Evolutionary conservation across 768 basidiomycete genomes (phyloP).

Genomic region (Boletus sp.): DNA sequence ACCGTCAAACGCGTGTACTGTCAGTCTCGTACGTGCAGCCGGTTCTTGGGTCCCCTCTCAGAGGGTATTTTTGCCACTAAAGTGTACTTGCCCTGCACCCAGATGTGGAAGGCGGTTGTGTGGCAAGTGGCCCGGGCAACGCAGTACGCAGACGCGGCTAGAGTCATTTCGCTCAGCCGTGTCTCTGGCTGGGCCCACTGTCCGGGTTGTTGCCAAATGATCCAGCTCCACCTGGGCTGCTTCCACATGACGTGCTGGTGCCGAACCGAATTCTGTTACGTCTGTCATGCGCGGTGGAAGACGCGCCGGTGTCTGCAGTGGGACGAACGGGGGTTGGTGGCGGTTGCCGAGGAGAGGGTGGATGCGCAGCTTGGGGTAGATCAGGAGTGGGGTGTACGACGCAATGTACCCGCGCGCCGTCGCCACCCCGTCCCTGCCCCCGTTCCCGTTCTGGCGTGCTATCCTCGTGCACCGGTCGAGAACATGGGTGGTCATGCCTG

Average conservation of each 20-base stretch:
- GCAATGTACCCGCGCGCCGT: constrained; percentile 26
- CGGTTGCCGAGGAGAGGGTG: constrained; percentile 44
- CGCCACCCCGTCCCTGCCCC: not conserved
- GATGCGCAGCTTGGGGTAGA: constrained; percentile 33
- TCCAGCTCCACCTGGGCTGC: constrained; percentile 37
- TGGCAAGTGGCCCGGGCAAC: constrained; percentile 18
- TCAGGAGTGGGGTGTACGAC: constrained; percentile 34
- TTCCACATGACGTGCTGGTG: constrained; percentile 42
- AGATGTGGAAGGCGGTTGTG: constrained; percentile 23
- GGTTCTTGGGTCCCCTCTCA: constrained; percentile 33
- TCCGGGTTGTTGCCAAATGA: constrained; percentile 36
- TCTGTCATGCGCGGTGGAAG: constrained; percentile 60
- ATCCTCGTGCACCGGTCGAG: not conserved
- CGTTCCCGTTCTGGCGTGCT: not conserved
- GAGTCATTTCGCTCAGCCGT: constrained; percentile 26
- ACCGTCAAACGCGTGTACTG: constrained; percentile 40
- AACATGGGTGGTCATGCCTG: not conserved
- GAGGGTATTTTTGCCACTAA: constrained; percentile 21
- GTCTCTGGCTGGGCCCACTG: constrained; percentile 36
- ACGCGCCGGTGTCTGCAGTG: constrained; percentile 62
- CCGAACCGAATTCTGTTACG: constrained; percentile 38
- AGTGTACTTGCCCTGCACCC: constrained; percentile 15
- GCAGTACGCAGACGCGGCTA: constrained; percentile 24
- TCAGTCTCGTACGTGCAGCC: constrained; percentile 33
- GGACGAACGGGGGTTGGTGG: constrained; percentile 47